Evolutionary conservation across 768 basidiomycete genomes (phyloP), one percentile per base, ranked within the genome.

Genomic region (Termitomyces sp.): DNA sequence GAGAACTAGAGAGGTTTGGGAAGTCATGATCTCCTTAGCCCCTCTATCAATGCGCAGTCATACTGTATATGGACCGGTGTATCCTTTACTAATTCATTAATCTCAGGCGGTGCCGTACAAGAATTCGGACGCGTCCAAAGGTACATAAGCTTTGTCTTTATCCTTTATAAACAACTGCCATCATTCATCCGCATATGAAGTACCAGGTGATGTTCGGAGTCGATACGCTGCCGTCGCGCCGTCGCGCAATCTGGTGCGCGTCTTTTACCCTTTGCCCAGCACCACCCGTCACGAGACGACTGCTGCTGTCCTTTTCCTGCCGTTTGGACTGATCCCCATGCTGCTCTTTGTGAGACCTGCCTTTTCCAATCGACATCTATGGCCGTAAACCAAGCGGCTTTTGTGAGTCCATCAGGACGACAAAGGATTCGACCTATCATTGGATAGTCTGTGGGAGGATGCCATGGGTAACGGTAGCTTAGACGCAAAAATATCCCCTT

Each of bases 401-500:
- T 45, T 20, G 47, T 56, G 38, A 9, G 47, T 42, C 47, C 47
- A 56, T 56, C 49, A 57, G 13, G 48, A 22, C 38, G 46, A 35
- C 56, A 36, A 43, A 30, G 43, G 38, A 30, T 42, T 30, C 6
- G 33, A 32, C 5, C 48, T 36, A 24, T 50, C 36, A 57, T 57
- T 57, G 56, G 57, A 35, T 42, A 13, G 18, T 53, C 33, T 52
- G 50, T 57, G 57, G 43, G 57, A 58, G 50, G 42, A 45, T 50
- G 33, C 42, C 50, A 38, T 16, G 43, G 51, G 44, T 9, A 58
- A 38, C 33, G 42, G 49, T 47, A 43, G 57, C 48, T 43, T 42
- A 52, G 50, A 44, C 33, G 56, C 40, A 52, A 5, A 7, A 20
- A 28, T 60, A 63, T 53, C 62, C 57, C 59, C 62, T 60, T 60